Conservation (phyloP, 164 flowering plant species). For the Malania oleifera region DNA sequence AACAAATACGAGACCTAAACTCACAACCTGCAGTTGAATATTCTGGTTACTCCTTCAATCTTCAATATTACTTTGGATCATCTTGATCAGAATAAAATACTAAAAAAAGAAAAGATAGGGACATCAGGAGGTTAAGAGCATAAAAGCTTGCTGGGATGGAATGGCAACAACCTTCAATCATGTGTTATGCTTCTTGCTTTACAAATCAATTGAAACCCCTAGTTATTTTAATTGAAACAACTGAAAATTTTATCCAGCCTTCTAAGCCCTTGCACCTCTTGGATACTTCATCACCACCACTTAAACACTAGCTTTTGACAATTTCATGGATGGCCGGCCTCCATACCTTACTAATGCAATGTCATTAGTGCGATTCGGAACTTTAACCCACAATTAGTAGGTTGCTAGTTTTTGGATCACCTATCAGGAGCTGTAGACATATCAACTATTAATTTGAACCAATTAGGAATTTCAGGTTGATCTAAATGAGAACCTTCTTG, state of each 20-base stretch:
- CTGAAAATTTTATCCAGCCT: background rate
- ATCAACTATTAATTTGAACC: background rate
- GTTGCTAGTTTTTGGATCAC: background rate
- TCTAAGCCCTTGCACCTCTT: background rate
- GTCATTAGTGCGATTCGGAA: background rate
- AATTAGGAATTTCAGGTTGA: background rate
- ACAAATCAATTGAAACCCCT: background rate
- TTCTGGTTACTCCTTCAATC: slow-evolving; percentile 21
- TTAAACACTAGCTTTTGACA: background rate
- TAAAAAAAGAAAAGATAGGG: background rate
- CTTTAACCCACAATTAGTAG: background rate
- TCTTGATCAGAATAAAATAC: slow-evolving; percentile 10
- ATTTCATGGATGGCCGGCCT: background rate
- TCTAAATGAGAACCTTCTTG: background rate
- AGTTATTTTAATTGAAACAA: background rate
- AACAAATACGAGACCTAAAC: slow-evolving; percentile 32
- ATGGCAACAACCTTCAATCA: background rate
- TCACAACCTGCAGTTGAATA: slow-evolving; percentile 45
- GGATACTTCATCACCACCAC: background rate
- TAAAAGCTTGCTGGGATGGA: background rate
- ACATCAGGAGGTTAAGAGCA: background rate
- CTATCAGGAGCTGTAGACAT: background rate
- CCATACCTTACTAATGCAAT: background rate
- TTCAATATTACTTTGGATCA: slow-evolving; percentile 9
- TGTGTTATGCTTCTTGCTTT: slow-evolving; percentile 3